A percentile compares a stretch with the other conserved stretches of the same genome.
Evolutionary conservation across 352 stramenopile genomes (phyloP).

Genomic region (Stephanocyclus meneghinianus): DNA sequence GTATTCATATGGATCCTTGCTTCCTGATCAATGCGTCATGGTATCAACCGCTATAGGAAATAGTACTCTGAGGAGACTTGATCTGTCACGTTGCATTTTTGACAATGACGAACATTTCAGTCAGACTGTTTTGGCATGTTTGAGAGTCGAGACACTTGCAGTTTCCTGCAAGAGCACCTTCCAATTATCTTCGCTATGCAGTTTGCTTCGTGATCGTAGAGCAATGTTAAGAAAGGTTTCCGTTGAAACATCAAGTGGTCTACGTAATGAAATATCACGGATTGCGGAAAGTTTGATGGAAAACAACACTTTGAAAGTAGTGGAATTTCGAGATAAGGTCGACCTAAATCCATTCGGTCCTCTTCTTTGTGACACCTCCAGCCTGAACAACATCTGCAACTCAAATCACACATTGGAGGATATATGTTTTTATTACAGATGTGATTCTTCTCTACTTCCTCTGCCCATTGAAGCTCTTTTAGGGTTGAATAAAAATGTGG

Average conservation of each 20-base stretch:
- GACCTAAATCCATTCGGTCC: background rate
- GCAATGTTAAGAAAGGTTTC: background rate
- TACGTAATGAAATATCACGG: background rate
- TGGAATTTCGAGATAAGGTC: background rate
- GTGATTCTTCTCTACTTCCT: background rate
- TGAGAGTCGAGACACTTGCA: background rate
- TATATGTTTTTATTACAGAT: background rate
- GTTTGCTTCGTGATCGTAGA: background rate
- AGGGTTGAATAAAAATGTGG: background rate
- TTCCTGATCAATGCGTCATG: background rate
- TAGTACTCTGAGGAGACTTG: background rate
- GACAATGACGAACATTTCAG: background rate
- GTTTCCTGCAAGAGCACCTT: background rate
- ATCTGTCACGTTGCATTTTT: background rate
- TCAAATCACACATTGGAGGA: background rate
- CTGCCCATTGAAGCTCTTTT: background rate
- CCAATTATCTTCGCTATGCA: background rate
- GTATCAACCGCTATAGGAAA: background rate
- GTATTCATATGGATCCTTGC: background rate
- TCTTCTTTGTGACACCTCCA: background rate
- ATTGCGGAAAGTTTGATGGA: background rate
- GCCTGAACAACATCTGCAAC: background rate
- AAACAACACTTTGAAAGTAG: background rate
- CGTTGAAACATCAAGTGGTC: background rate
- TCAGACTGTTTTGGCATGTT: background rate